Evolutionary conservation across 2,329 filamentous ascomycete genomes (phyloP).

Genomic region (Alternaria infectoria): DNA sequence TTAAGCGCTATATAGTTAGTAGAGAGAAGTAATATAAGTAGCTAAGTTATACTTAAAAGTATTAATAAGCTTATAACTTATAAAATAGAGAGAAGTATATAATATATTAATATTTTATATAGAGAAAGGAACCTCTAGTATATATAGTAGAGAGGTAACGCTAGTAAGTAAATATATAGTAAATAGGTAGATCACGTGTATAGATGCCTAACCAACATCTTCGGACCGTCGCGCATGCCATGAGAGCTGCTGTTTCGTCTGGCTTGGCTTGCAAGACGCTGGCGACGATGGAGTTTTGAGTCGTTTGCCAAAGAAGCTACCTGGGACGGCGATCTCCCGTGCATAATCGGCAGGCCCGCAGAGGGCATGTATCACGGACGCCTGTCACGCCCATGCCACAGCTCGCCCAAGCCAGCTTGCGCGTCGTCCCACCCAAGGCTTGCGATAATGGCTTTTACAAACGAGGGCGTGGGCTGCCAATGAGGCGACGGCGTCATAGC

Average conservation of each 20-base stretch:
- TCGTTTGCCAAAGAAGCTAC: background rate
- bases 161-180: no score
- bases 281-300: background rate
- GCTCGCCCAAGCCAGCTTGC: background rate
- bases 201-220: background rate
- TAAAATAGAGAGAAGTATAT: no score
- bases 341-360: background rate
- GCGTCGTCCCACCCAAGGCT: constrained; percentile 14
- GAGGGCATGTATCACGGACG: background rate
- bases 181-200: no score
- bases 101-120: no score
- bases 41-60: no score
- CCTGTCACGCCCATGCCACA: background rate
- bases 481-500: constrained; percentile 26
- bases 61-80: no score
- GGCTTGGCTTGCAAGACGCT: background rate
- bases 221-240: background rate
- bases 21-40: no score
- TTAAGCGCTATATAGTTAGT: no score
- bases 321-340: constrained; percentile 11
- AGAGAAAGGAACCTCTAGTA: no score
- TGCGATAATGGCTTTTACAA: constrained; percentile 34
- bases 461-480: constrained; percentile 28
- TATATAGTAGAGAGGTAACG: no score
- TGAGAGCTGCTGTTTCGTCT: background rate